Base-by-base conservation (phyloP, 441 rosid species). In the Dalechampia spathulata region DNA sequence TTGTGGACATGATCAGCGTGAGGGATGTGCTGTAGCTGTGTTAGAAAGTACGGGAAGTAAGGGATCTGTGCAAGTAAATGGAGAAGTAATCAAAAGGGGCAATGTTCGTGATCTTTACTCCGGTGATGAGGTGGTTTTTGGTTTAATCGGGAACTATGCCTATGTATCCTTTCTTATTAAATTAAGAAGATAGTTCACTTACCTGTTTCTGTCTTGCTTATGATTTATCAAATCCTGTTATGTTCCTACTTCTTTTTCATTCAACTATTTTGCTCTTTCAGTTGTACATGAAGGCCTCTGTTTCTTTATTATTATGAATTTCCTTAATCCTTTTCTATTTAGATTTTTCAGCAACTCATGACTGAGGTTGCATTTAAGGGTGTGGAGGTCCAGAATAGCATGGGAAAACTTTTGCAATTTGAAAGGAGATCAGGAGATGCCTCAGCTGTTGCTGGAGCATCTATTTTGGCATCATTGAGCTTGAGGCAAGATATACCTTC, bases 131-230 rank as follows among this genome's bases (percentile, higher is more conserved):
- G 66, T 90, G 30, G 71, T 77, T 60, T 86, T 90, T 60, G 89
- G 93, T 68, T 45, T 59, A 14, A 55, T 67, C 23, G 93, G 90
- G 63, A 89, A 84, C 65, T 85, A 84, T 71, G 84, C 93, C 56
- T 90, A 84, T 64, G 95, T 89, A 89, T 89, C 95, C 92, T 82
- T n/a, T n/a, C n/a, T n/a, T n/a, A n/a, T n/a, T n/a, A n/a, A n/a
- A n/a, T n/a, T n/a, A n/a, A n/a, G n/a, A n/a, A n/a, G n/a, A n/a
- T n/a, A n/a, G n/a, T n/a, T n/a, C n/a, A n/a, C n/a, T n/a, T n/a
- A n/a, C n/a, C n/a, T n/a, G n/a, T n/a, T n/a, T n/a, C n/a, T n/a
- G n/a, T n/a, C n/a, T n/a, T n/a, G n/a, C n/a, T n/a, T n/a, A n/a
- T n/a, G n/a, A n/a, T n/a, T n/a, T n/a, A n/a, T n/a, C n/a, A n/a